These are phyloP conservation scores for Parachaetomium inaequale DNA, from an alignment of 495 filamentous ascomycete genomes.

Conservation along the genomic window DNA sequence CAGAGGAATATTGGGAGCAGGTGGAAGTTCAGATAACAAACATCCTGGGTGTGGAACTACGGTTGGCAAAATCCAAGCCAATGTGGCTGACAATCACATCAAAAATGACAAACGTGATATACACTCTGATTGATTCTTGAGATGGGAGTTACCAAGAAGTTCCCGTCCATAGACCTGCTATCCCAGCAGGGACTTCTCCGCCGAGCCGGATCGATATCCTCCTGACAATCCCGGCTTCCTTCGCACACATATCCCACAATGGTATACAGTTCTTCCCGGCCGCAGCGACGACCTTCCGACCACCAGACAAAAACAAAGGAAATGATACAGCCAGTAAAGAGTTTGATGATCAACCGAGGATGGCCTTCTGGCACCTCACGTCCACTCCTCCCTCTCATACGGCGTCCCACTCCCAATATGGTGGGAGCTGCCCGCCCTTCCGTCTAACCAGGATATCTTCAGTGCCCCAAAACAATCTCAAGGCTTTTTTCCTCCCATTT, in stretches of 20 bases:
- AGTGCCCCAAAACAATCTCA: not conserved
- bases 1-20: too few relatives aligned
- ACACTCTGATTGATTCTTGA: slow-evolving; percentile 13
- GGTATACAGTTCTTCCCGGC: slow-evolving; percentile 5
- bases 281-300: not conserved
- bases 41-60: not conserved
- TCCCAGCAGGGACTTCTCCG: slow-evolving; percentile 20
- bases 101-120: not conserved
- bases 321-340: not conserved
- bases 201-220: not conserved
- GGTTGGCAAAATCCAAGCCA: not conserved
- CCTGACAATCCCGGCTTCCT: not conserved
- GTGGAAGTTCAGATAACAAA: not conserved
- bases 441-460: slow-evolving; percentile 10
- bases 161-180: slow-evolving; percentile 20
- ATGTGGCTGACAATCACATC: not conserved
- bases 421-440: not conserved
- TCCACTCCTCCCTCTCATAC: not conserved
- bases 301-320: not conserved
- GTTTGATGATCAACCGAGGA: not conserved
- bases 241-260: slow-evolving; percentile 16
- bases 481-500: not conserved
- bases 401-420: not conserved
- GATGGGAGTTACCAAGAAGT: slow-evolving; percentile 21
- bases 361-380: not conserved